Base-by-base conservation (phyloP, 805 yeast species). In the Candida suzukii region DNA sequence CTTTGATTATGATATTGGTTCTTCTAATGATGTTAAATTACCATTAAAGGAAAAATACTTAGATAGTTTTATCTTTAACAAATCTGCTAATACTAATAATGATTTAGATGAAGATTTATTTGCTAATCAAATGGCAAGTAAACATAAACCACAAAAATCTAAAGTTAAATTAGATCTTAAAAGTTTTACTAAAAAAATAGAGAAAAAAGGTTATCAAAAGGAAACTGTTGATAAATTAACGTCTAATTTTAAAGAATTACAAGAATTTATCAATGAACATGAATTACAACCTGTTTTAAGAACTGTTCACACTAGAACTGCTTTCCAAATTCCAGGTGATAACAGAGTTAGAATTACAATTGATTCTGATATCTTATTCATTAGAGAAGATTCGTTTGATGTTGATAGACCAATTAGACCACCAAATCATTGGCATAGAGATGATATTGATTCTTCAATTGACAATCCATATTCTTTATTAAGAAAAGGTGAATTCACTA, bases 281-380 rank as follows among this genome's bases (percentile, higher is more conserved):
- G 73, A 78, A 45, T 70, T 91, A 48, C 85, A 87, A 63, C 99
- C 99, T 13, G 77, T 86, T 30, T 65, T 93, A 58, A 80, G 98
- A 66, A 76, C 96, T 11, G 76, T 82, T 29, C 88, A 86, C 66
- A 85, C 88, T 33, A 76, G 98, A 62, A 86, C 96, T 6, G 98
- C 98, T 2, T 91, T 93, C 70, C 97, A 91, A 70, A 91, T 91
- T 53, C 99, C 99, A 3, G 97, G 97, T 44, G 98, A 93, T 60
- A 95, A 90, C 60, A 77, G 91, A 56, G 83, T 90, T 30, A 80
- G 98, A 59, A 80, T 93, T 46, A 81, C 86, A 35, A 86, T 91
- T 48, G 98, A 91, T 64, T 83, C 95, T 14, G 93, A 93, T 59
- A 78, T 93, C 42, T 57, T 81, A 40, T 90, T 86, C 57, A 81